Evolutionary conservation across 2,329 filamentous ascomycete species (phyloP).

Genomic region (Sphaceloma murrayae): DNA sequence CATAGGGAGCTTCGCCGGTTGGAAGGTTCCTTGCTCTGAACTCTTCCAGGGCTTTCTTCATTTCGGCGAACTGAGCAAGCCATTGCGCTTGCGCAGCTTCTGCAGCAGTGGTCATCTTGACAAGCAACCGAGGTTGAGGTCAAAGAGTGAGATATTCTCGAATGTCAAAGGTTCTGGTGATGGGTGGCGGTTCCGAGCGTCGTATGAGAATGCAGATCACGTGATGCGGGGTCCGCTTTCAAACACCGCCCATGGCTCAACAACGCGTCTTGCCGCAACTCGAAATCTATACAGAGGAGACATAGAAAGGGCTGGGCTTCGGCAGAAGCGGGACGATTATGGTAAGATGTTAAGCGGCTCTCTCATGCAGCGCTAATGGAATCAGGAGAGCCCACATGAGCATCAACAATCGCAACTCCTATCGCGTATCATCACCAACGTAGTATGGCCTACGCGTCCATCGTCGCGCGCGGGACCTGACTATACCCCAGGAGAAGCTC

Average conservation of each 20-base stretch:
- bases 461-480: not conserved
- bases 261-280: too few relatives aligned
- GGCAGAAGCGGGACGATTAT: too few relatives aligned
- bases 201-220: too few relatives aligned
- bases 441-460: conserved; percentile 51
- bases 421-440: conserved; percentile 92
- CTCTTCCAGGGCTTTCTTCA: conserved; percentile 74
- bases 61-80: conserved; percentile 74
- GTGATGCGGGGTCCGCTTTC: too few relatives aligned
- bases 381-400: conserved; percentile 86
- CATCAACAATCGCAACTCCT: conserved; percentile 92
- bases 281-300: too few relatives aligned
- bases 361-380: conserved; percentile 1
- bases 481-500: conserved; percentile 67
- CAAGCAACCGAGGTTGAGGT: too few relatives aligned
- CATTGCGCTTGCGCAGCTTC: conserved; percentile 55
- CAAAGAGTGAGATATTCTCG: too few relatives aligned
- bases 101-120: conserved; percentile 35
- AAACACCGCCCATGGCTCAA: too few relatives aligned
- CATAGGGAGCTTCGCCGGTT: conserved; percentile 41
- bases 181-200: conserved; percentile 7
- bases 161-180: too few relatives aligned
- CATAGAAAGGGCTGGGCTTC: too few relatives aligned
- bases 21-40: conserved; percentile 48
- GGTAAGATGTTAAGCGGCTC: too few relatives aligned